Evolutionary conservation across 805 yeast species (phyloP), one percentile per base, ranked within the genome.

Genomic region (Metschnikowia cubensis): DNA sequence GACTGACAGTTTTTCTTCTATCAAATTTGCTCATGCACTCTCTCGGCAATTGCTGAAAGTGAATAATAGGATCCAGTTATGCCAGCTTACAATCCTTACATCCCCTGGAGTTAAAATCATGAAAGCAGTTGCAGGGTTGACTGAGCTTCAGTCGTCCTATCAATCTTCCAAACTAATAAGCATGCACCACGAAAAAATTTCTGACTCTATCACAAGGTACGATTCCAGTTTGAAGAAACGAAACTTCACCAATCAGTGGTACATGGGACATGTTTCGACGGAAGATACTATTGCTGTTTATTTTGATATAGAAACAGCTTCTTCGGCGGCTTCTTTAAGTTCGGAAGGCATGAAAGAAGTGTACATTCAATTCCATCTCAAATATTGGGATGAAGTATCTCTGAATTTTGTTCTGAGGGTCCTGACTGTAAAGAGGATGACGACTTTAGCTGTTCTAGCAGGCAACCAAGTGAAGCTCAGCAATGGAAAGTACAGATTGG

Each of bases 231-330:
- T 63, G 29, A 63, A 62, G 36, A 65, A 64, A 50, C 60, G 59
- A 41, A 61, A 68, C 5, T 67, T 71, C 50, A 74, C 79, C 6
- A 74, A 74, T 50, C 58, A 57, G 44, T 71, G 77, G 76, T 50
- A 50, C 22, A 60, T 71, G 45, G 67, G 66, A 41, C 40, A 44
- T 14, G 45, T 70, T n/a, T 25, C 52, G 1, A 15, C 35, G 0
- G 42, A 49, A 13, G 69, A 66, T 21, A 60, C 71, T 0, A 25
- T 66, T 22, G 64, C 70, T 0, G 15, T 73, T 5, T 64, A 55
- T 42, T 70, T 73, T 52, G 74, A 73, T 33, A 59, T 66, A 51
- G 67, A 67, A 6, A 65, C 71, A 0, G 64, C 48, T 1, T 50
- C 59, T 4, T 61, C 69, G 0, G 57, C 69, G 6, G 33, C 47